Conservation (phyloP, 1,284 basidiomycete species). For the Pyrrhoderma lamaoense region DNA sequence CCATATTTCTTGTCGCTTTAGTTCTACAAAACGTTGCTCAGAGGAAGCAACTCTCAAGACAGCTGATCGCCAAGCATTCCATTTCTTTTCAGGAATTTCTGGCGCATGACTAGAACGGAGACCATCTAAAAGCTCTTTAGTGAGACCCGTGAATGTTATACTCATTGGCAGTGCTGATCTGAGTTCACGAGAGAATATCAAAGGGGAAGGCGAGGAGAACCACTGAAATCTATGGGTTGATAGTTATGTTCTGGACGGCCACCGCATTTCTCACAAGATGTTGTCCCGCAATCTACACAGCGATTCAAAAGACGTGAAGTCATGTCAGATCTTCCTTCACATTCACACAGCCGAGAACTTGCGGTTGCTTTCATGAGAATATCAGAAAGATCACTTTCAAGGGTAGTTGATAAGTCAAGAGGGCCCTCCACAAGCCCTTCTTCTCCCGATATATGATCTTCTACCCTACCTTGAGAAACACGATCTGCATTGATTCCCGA, state of each 20-base stretch:
- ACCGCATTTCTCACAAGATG: constrained; percentile 81
- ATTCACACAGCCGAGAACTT: constrained; percentile 77
- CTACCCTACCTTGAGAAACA: constrained; percentile 26
- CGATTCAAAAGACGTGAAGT: constrained; percentile 62
- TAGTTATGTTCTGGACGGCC: constrained; percentile 86
- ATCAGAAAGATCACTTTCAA: constrained; percentile 39
- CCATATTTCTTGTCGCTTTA: constrained; percentile 87
- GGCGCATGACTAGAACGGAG: constrained; percentile 41
- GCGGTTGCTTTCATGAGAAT: constrained; percentile 61
- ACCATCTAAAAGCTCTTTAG: constrained; percentile 43
- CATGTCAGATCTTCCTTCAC: constrained; percentile 81
- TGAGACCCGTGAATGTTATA: constrained; percentile 53
- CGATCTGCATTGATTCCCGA: constrained; percentile 44
- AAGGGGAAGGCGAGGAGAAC: constrained; percentile 55
- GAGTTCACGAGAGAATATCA: constrained; percentile 65
- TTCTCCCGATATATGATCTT: constrained; percentile 61
- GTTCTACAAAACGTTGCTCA: constrained; percentile 79
- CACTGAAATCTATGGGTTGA: constrained; percentile 41
- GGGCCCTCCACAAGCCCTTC: constrained; percentile 54
- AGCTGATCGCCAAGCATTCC: constrained; percentile 63
- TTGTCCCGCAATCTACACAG: constrained; percentile 72
- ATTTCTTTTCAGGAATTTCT: constrained; percentile 43
- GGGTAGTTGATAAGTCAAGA: constrained; percentile 62
- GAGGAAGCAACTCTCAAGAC: constrained; percentile 54
- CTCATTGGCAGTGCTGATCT: constrained; percentile 88